phyloP scores from a whole-genome alignment of 352 stramenopile genomes.

The Aphanomyces astaci region DNA sequence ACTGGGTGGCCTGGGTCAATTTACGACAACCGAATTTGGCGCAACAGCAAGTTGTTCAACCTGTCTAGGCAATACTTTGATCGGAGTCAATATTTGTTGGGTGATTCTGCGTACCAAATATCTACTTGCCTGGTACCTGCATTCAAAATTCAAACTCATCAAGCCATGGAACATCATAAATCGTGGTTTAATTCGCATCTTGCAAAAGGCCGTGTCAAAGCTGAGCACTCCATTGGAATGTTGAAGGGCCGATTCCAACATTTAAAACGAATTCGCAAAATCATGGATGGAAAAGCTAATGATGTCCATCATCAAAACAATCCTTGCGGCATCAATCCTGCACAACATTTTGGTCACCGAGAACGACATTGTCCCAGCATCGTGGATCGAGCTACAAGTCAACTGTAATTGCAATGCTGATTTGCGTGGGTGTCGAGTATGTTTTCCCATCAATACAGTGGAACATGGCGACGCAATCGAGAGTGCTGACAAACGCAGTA shows the following conservation, averaged over 20 bases:
- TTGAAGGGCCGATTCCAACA: conserved; percentile 29
- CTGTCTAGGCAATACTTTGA: conserved; percentile 7
- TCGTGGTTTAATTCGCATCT: conserved; percentile 27
- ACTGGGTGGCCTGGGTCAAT: conserved; percentile 13
- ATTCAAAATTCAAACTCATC: conserved; percentile 26
- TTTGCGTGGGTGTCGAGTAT: neutral
- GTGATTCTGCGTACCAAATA: conserved; percentile 18
- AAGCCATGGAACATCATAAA: neutral
- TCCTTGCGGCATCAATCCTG: conserved; percentile 15
- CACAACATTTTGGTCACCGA: conserved; percentile 29
- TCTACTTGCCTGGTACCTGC: conserved; percentile 9
- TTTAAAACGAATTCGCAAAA: conserved; percentile 24
- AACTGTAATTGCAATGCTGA: neutral
- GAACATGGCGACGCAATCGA: neutral
- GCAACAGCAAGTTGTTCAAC: neutral
- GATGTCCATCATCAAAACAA: conserved; percentile 17
- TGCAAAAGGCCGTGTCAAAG: conserved; percentile 22
- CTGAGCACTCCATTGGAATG: conserved; percentile 26
- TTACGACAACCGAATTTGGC: conserved; percentile 18
- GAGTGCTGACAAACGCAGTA: neutral
- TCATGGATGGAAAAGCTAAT: conserved; percentile 3
- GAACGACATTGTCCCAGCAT: conserved; percentile 14
- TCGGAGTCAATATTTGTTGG: conserved; percentile 13
- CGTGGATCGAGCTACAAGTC: conserved; percentile 6
- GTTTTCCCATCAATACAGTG: neutral